These are phyloP conservation scores for Mycena chlorophos DNA, from an alignment of 768 basidiomycete species.

Conservation along the genomic window DNA sequence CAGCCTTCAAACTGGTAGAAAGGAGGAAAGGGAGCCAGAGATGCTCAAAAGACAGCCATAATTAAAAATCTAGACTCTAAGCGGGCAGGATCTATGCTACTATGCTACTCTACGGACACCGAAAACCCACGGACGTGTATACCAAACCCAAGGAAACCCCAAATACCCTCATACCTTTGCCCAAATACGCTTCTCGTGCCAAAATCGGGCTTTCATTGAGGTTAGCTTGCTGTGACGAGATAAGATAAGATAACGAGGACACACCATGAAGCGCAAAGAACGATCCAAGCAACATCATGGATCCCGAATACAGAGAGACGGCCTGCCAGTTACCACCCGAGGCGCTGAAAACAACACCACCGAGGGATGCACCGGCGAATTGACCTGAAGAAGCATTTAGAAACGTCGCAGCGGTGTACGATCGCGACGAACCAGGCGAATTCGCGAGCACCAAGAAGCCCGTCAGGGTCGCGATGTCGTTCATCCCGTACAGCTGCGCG, in stretches of 20 bases:
- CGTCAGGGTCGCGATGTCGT: slow-evolving; percentile 27
- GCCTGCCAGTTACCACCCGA: slow-evolving; percentile 33
- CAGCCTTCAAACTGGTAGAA: too few species aligned
- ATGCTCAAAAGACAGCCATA: not conserved
- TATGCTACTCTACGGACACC: not conserved
- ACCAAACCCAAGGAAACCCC: slow-evolving; percentile 1
- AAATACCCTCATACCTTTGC: too few species aligned
- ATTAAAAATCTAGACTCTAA: too few species aligned
- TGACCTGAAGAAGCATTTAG: slow-evolving; percentile 24
- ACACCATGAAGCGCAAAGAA: slow-evolving; percentile 32
- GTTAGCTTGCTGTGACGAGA: not conserved
- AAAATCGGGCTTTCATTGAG: slow-evolving; percentile 14
- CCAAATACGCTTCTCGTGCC: slow-evolving; percentile 21
- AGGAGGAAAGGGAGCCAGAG: not conserved
- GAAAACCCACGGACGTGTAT: too few species aligned
- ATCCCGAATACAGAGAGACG: slow-evolving; percentile 32
- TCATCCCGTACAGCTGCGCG: slow-evolving; percentile 27
- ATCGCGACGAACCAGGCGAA: slow-evolving; percentile 19
- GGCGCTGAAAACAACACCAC: slow-evolving; percentile 31
- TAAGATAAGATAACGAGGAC: not conserved
- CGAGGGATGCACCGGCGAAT: slow-evolving; percentile 32
- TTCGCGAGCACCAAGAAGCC: slow-evolving; percentile 28
- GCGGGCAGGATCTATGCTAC: too few species aligned
- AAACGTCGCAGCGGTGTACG: not conserved
- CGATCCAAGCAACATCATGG: slow-evolving; percentile 30